Percentiles rank a stretch among this genome's conserved stretches.
phyloP scores from a whole-genome alignment of 345 rosid genomes.

The Pistacia integerrima region DNA sequence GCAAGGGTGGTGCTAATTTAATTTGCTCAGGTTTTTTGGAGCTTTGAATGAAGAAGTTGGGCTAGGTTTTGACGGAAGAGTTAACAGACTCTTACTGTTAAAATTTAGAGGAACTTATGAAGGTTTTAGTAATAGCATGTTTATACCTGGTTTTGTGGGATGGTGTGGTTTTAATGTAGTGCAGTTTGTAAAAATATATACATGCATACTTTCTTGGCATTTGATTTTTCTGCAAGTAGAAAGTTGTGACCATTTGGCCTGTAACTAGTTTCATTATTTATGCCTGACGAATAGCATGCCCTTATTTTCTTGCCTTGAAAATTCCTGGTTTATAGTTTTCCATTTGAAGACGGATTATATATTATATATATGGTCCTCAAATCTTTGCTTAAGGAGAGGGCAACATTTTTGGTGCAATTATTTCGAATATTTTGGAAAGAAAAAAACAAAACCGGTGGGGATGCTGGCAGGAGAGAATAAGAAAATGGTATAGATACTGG shows the following conservation, averaged over 20 bases:
- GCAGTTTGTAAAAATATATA: conserved; percentile 22
- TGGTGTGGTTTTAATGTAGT: conserved; percentile 21
- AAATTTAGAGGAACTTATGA: conserved; percentile 7
- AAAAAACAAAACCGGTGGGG: background rate
- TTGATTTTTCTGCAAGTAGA: background rate
- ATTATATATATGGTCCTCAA: too few relatives aligned
- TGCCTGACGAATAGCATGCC: conserved; percentile 11
- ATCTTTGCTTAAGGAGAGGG: too few relatives aligned
- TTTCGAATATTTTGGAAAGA: background rate
- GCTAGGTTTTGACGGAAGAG: background rate
- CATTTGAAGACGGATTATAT: background rate
- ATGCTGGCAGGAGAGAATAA: background rate
- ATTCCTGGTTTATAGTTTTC: background rate
- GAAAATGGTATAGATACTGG: background rate
- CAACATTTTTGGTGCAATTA: too few relatives aligned
- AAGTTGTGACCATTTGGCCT: background rate
- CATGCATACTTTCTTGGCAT: conserved; percentile 14
- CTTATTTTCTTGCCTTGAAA: background rate
- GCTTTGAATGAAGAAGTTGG: conserved; percentile 12
- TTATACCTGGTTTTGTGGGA: conserved; percentile 26
- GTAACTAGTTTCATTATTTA: conserved; percentile 12
- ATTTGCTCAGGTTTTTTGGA: conserved; percentile 26
- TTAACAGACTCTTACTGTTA: background rate
- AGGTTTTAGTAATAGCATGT: conserved; percentile 32
- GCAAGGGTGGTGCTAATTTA: conserved; percentile 21